Base-by-base conservation (phyloP, 2,329 filamentous ascomycete species). In the Ramichloridium luteum region DNA sequence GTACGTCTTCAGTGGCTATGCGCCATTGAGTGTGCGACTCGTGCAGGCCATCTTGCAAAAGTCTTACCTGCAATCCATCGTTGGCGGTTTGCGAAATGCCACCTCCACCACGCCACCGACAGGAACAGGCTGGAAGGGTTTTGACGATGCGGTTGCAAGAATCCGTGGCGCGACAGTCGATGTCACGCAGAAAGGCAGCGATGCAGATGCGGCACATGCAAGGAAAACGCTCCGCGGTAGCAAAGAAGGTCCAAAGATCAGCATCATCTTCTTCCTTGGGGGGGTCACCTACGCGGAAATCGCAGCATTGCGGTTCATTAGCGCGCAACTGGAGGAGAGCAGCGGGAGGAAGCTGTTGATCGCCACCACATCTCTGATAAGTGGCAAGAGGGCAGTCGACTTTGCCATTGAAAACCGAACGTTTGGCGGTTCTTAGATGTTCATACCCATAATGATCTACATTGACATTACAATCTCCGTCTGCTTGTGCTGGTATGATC, bases 1-100 rank as follows among this genome's bases (percentile, higher is more conserved):
- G n/a, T 98, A 98, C 50, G 86, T 94, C 8, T 98, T 96, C 59
- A 93, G 83, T 42, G 92, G 90, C 31, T 98, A 96, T 53, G 90
- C 92, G 4, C 92, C 90, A 0, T 69, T 98, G 9, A 93, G 83
- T 27, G 73, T 96, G 32, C 77, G 90, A 11, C 71, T 98, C 4
- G 79, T 98, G 4, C 92, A 98, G 57, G 90, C 83, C 52, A 72
- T 96, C 30, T 61, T 98, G 28, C 86, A 96, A 55, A 98, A 98
- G 56, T 74, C 83, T 35, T 81, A 86, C 44, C 64, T 98, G 16
- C 35, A 74, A 72, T 4, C 66, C 65, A 37, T 68, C 63, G 30
- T 58, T 58, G 30, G 60, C 59, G 12, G 58, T 65, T 13, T 55
- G 50, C 30, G 39, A 13, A 41, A 38, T 25, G 66, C 60, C 30